Base-by-base conservation (phyloP, 345 rosid species). In the Camelina hispida region DNA sequence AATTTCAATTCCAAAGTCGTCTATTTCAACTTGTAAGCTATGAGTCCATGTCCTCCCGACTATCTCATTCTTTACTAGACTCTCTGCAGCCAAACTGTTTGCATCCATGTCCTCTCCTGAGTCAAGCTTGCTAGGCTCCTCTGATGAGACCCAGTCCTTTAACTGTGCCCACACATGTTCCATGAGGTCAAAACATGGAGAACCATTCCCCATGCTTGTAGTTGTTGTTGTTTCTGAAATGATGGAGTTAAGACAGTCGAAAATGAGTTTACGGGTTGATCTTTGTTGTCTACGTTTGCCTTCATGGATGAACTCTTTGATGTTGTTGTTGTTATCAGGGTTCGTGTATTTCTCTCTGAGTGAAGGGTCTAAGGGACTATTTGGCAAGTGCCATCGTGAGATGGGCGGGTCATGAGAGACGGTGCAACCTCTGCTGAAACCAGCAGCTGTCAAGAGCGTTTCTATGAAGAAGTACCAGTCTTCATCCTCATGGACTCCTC, bases 351-450 rank as follows among this genome's bases (percentile, higher is more conserved):
- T 87, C 59, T 87, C 87, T 81, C 93, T 85, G 72, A 92, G 59
- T 47, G 83, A 83, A 38, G 90, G 92, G 53, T 93, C 98, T 68
- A 92, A 79, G 15, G 96, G 96, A 66, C 85, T 86, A 62, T 85
- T 86, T 30, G 88, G 83, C 5, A 90, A 82, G 78, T 87, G 90
- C 89, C 89, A 89, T 75, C 82, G 70, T 3, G 75, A 68, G 47
- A 78, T 68, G 79, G 83, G 65, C 43, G 83, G 64, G 58, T 84
- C 78, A 8, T 71, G 62, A 55, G 53, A 81, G 73, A 71, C 51
- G 48, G 51, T 61, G 69, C 58, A 61, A 13, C 87, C 81, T 78
- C 87, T 65, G 46, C 84, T 84, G 20, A 89, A 81, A 67, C 90
- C 91, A 25, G 89, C 91, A 2, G 83, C 83, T 66, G 87, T 81